Evolutionary conservation across 352 stramenopile species (phyloP).

Genomic region (Phytophthora tentaculata): DNA sequence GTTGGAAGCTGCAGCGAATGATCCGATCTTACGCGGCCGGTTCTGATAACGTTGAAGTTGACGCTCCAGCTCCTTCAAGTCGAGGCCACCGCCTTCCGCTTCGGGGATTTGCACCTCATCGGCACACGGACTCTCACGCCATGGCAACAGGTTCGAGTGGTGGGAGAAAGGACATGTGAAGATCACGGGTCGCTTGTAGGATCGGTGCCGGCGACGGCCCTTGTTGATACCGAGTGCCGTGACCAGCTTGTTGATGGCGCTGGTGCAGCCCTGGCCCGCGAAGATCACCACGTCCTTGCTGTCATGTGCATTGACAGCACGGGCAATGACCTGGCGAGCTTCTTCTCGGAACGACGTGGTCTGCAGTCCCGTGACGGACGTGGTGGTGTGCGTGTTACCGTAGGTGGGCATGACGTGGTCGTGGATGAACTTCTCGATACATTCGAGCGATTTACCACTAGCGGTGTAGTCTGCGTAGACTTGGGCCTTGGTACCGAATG

Average conservation of each 20-base stretch:
- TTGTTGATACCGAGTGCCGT: conserved; percentile 61
- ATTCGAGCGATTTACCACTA: conserved; percentile 85
- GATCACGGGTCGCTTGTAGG: conserved; percentile 74
- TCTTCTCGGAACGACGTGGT: conserved; percentile 95
- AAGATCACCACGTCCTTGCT: conserved; percentile 96
- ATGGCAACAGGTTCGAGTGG: conserved; percentile 98
- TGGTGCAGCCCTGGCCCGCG: conserved; percentile 84
- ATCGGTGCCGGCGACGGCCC: conserved; percentile 30
- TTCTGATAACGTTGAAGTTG: conserved; percentile 59
- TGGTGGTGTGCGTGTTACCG: conserved; percentile 96
- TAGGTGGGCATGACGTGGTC: conserved; percentile 93
- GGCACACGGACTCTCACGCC: conserved; percentile 89
- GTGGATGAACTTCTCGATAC: conserved; percentile 92
- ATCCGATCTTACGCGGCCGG: conserved; percentile 80
- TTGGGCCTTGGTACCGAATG: conserved; percentile 78
- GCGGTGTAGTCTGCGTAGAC: conserved; percentile 96
- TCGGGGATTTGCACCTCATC: conserved; percentile 86
- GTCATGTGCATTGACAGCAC: conserved; percentile 86
- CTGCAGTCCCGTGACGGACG: conserved; percentile 67
- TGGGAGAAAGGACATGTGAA: conserved; percentile 96
- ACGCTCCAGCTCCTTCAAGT: conserved; percentile 58
- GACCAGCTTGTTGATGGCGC: conserved; percentile 89
- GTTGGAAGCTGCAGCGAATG: conserved; percentile 95
- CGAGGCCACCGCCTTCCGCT: conserved; percentile 52
- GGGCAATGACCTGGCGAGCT: conserved; percentile 91